Percentiles rank a stretch among this genome's conserved stretches.
phyloP scores from a whole-genome alignment of 2,329 filamentous ascomycete species.

The Xylaria sp. region DNA sequence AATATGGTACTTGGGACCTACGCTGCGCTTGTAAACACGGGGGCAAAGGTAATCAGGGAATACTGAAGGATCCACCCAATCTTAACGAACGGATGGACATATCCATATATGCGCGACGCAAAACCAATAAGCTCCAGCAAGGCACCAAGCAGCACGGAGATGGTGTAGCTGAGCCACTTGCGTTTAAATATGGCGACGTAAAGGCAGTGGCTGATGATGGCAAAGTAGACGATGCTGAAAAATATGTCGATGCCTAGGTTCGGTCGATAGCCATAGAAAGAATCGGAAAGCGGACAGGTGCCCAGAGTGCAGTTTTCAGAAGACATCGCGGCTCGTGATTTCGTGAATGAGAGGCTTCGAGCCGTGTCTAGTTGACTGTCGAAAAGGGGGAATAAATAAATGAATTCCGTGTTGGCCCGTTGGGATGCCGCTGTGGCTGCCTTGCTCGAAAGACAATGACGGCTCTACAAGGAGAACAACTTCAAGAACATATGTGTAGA shows the following conservation, averaged over 20 bases:
- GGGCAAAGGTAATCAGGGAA: constrained; percentile 31
- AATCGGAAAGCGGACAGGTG: constrained; percentile 29
- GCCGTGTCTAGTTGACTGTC: background rate
- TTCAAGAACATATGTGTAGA: background rate
- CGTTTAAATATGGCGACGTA: constrained; percentile 20
- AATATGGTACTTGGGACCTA: constrained; percentile 17
- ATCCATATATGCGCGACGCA: constrained; percentile 25
- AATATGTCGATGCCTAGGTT: constrained; percentile 38
- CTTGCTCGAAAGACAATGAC: background rate
- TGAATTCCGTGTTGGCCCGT: background rate
- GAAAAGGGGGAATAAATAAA: background rate
- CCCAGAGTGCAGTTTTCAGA: constrained; percentile 27
- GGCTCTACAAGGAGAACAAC: background rate
- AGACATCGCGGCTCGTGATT: background rate
- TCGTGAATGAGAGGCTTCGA: background rate
- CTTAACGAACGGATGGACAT: constrained; percentile 27
- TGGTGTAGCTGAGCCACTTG: constrained; percentile 32
- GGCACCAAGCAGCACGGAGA: constrained; percentile 29
- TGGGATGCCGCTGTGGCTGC: background rate
- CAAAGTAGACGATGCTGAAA: constrained; percentile 33
- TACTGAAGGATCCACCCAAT: constrained; percentile 36
- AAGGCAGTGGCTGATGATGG: constrained; percentile 17
- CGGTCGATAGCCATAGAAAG: constrained; percentile 38
- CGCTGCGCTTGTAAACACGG: constrained; percentile 37
- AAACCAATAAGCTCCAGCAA: constrained; percentile 34